Evolutionary conservation across 208 protist species (phyloP), one percentile per base, ranked within the genome.

Genomic region (Naegleria fowleri): DNA sequence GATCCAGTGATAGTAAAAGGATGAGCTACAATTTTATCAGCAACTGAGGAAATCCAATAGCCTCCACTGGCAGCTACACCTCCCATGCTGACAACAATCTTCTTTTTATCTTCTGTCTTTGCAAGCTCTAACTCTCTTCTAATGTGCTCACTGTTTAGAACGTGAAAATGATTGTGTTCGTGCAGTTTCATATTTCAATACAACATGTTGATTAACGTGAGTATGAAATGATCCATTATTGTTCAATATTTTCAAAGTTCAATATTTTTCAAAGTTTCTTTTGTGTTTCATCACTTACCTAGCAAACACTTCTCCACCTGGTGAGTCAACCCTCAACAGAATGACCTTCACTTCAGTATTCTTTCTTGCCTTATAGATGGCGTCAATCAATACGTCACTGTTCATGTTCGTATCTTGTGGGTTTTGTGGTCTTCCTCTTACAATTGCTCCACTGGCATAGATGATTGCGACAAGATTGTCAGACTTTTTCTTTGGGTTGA

Each of bases 1-100:
- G 86, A 90, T n/a, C 86, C 86, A 41, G 67, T 83, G 25, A 90
- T 90, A 7, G 86, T 43, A 5, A 90, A 90, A 29, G 86, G 39
- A 41, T 75, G 38, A 22, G 33, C 36, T 7, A 90, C 39, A 83
- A 90, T 90, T 40, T 33, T 75, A 43, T 90, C 86, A 25, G 39
- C 86, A n/a, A 16, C 13, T 41, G 36, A 22, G 39, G 13, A n/a
- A 25, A 90, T 90, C 86, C 55, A 83, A 83, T 90, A 90, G 15
- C 86, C 86, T 40, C 86, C 86, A 41, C 58, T 83, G 19, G 86
- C 86, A 36, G 86, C 86, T 0, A 90, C 33, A 33, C 33, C 13
- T 43, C 36, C 86, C 86, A 90, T 83, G 22, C 33, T 55, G 36
- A 90, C 39, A 43, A 85, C 36, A 22, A 85, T 25, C 79, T 85